Evolutionary conservation across 352 stramenopile genomes (phyloP).

Genomic region (Elongisporangium prolatum): DNA sequence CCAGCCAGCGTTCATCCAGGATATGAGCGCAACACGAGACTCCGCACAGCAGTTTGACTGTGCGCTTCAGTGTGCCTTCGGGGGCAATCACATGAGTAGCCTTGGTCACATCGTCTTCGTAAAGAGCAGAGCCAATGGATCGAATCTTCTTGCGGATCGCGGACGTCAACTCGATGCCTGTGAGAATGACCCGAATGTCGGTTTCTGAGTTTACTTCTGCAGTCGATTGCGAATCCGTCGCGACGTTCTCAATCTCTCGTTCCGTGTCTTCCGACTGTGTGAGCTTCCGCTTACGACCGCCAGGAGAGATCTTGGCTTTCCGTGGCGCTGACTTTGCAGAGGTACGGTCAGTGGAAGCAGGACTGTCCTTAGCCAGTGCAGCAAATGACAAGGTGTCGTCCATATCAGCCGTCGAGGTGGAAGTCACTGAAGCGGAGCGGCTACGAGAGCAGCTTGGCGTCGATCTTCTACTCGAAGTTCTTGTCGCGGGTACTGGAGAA

Average conservation of each 20-base stretch:
- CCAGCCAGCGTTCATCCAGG: constrained; percentile 39
- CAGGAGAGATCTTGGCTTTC: background rate
- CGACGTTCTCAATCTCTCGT: background rate
- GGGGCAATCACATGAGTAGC: constrained; percentile 49
- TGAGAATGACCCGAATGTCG: constrained; percentile 38
- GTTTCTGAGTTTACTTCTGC: background rate
- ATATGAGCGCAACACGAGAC: constrained; percentile 54
- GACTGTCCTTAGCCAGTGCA: background rate
- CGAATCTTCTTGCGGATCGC: constrained; percentile 39
- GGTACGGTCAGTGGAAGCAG: background rate
- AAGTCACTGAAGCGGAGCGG: background rate
- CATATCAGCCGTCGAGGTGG: background rate
- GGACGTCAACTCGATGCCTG: constrained; percentile 33
- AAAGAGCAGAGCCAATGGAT: constrained; percentile 29
- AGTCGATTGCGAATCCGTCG: background rate
- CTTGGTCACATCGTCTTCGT: constrained; percentile 35
- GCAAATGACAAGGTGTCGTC: background rate
- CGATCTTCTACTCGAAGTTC: background rate
- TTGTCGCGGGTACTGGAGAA: background rate
- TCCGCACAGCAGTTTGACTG: constrained; percentile 52
- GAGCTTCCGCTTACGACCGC: constrained; percentile 10
- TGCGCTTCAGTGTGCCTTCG: constrained; percentile 39
- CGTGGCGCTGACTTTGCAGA: background rate
- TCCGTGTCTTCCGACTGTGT: background rate
- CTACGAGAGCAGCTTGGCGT: background rate